Conservation (phyloP, 306 rosid species). For the Aeschynomene evenia region DNA sequence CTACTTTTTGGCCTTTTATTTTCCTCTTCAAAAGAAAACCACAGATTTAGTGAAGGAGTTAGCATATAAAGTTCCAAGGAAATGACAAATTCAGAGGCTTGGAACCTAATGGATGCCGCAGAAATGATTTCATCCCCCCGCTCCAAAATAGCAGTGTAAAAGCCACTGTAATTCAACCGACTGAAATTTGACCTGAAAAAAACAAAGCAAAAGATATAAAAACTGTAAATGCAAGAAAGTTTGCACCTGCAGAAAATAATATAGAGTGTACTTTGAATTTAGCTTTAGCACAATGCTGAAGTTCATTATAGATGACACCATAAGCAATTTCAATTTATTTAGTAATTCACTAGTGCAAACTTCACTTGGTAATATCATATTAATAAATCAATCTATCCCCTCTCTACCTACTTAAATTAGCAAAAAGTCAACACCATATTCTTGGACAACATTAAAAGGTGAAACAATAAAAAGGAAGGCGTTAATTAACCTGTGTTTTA, state of each 20-base stretch:
- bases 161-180: constrained; percentile 82
- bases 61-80: not conserved
- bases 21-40: not conserved
- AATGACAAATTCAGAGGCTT: not conserved
- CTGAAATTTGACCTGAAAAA: constrained; percentile 81
- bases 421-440: constrained; percentile 1
- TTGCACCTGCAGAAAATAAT: constrained; percentile 8
- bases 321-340: not conserved
- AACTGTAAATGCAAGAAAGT: not conserved
- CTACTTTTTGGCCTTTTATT: not conserved
- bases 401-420: constrained; percentile 10
- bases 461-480: not conserved
- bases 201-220: not conserved
- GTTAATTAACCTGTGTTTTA: not conserved
- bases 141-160: constrained; percentile 92
- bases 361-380: not conserved
- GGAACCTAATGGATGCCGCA: constrained; percentile 86
- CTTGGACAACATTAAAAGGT: not conserved
- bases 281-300: not conserved
- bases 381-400: not conserved
- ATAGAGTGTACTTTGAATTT: not conserved
- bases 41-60: not conserved
- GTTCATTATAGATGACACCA: not conserved
- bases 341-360: not conserved
- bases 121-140: constrained; percentile 92